Base-by-base conservation (phyloP, 371 early-diverging fungal species). In the Fennellomyces sp. region DNA sequence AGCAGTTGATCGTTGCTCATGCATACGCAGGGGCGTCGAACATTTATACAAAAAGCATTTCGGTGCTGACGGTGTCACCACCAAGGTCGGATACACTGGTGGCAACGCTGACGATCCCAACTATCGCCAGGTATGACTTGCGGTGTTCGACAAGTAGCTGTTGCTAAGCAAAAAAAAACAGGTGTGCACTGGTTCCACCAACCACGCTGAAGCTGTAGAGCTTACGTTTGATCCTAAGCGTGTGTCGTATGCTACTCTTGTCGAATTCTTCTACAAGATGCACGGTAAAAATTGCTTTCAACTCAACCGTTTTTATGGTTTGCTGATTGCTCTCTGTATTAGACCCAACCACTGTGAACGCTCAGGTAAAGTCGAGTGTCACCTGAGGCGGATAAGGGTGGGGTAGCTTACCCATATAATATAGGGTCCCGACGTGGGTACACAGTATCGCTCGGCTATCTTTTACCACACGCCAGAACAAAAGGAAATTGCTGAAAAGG, bases 381-480 rank as follows among this genome's bases (percentile, higher is more conserved):
- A 52, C 3, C 15, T 30, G 7, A 29, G 15, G 69, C 41, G 64
- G 12, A 27, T 12, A 6, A 1, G 33, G 12, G n/a, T 19, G 19
- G 31, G 4, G 5, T 12, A 29, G 27, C 69, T 19, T 72, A 72
- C 13, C 71, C 66, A 5, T 21, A 58, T 39, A 63, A 75, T 58
- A n/a, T 80, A 88, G 56, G 72, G 72, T 11, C 67, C 67, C 21
- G 72, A 72, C 52, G 58, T 64, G 25, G 67, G 72, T 28, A 83
- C 91, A 5, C 96, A 96, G 73, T 97, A 97, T 75, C 85, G 97
- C 12, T 89, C 90, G 1, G 93, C 84, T 17, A 93, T 97, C 59
- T 92, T 91, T 68, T 91, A 87, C 65, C 90, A 91, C 66, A 72
- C 73, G 19, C 79, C 74, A 2, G 85, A 85, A 64, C 96, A 97